Percentiles rank a stretch among this genome's conserved stretches.
These are phyloP conservation scores for Boletus subparvulus DNA, from an alignment of 768 basidiomycete species.

Conservation along the genomic window DNA sequence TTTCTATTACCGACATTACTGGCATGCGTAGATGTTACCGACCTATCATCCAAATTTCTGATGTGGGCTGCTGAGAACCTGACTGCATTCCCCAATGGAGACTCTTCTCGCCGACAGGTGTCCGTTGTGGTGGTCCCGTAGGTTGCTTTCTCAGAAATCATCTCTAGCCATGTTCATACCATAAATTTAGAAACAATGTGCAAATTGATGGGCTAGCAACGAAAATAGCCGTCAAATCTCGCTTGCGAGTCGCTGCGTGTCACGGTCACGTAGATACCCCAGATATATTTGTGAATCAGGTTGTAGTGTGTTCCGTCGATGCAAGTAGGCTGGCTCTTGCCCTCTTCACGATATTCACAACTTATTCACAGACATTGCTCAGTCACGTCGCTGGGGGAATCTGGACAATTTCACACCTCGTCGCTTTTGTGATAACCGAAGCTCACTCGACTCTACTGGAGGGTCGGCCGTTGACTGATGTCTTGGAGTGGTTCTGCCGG, in stretches of 20 bases:
- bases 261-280: conserved; percentile 9
- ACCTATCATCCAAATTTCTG: conserved; percentile 20
- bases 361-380: conserved; percentile 38
- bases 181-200: conserved; percentile 8
- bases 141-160: not conserved
- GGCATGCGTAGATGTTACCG: conserved; percentile 14
- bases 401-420: conserved; percentile 44
- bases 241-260: conserved; percentile 18
- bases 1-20: conserved; percentile 1
- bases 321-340: conserved; percentile 31
- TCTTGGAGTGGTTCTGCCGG: conserved; percentile 48
- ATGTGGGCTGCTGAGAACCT: conserved; percentile 13
- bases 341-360: conserved; percentile 2
- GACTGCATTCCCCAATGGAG: not conserved
- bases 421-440: conserved; percentile 45
- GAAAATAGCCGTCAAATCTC: conserved; percentile 16
- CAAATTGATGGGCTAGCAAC: conserved; percentile 13
- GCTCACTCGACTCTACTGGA: conserved; percentile 39
- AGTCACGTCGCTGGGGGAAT: conserved; percentile 38
- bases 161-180: not conserved
- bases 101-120: conserved; percentile 2
- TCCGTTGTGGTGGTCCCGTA: conserved; percentile 25
- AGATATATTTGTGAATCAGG: conserved; percentile 29
- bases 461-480: conserved; percentile 40
- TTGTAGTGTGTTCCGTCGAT: conserved; percentile 42